A percentile compares a stretch with the other conserved stretches of the same genome.
Evolutionary conservation across 352 stramenopile genomes (phyloP).

Genomic region (Plasmopara viticola): DNA sequence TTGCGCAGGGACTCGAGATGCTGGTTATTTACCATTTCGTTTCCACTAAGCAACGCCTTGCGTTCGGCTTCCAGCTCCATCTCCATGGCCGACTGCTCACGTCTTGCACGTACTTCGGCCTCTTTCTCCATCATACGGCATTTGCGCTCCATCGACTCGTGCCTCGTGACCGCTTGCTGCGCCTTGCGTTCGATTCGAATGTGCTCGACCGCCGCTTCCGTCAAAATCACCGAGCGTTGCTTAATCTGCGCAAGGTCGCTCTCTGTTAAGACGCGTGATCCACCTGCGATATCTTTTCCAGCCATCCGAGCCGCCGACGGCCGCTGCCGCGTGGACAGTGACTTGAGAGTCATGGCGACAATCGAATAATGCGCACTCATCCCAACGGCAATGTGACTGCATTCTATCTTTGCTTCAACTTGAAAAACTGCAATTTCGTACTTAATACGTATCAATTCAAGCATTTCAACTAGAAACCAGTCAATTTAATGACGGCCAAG

Average conservation of each 20-base stretch:
- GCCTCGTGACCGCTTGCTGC: slow-evolving; percentile 34
- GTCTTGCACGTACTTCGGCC: slow-evolving; percentile 47
- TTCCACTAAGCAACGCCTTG: slow-evolving; percentile 54
- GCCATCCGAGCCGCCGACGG: slow-evolving; percentile 40
- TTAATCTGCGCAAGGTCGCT: slow-evolving; percentile 47
- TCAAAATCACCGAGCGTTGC: slow-evolving; percentile 52
- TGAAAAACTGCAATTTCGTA: slow-evolving; percentile 14
- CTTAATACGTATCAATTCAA: not conserved
- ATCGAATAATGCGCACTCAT: not conserved
- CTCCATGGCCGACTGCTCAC: slow-evolving; percentile 66
- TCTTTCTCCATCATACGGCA: slow-evolving; percentile 75
- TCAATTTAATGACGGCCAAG: slow-evolving; percentile 29
- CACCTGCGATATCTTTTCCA: slow-evolving; percentile 55
- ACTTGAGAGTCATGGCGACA: slow-evolving; percentile 21
- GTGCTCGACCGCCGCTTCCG: slow-evolving; percentile 34
- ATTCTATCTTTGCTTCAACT: slow-evolving; percentile 2
- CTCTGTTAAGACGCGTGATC: slow-evolving; percentile 28
- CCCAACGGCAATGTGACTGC: not conserved
- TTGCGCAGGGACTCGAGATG: slow-evolving; percentile 58
- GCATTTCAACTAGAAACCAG: slow-evolving; percentile 9
- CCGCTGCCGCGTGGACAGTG: slow-evolving; percentile 16
- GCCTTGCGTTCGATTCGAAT: slow-evolving; percentile 38
- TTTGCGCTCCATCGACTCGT: slow-evolving; percentile 65
- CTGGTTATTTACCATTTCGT: slow-evolving; percentile 52
- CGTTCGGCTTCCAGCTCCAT: slow-evolving; percentile 63